Evolutionary conservation across 805 yeast genomes (phyloP), one percentile per base, ranked within the genome.

Genomic region (Saccharomycopsis malanga): DNA sequence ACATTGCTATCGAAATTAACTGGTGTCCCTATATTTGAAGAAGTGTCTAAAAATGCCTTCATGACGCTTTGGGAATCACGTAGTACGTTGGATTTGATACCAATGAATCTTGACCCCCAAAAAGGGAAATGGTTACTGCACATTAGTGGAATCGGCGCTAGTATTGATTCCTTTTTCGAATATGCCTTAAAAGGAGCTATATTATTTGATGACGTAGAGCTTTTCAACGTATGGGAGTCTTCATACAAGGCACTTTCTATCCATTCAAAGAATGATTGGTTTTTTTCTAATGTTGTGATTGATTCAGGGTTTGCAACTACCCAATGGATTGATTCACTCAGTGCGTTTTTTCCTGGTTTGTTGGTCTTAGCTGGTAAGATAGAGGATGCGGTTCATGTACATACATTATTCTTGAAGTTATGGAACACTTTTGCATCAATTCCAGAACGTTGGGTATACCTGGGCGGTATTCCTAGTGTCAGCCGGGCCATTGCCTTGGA

Each of bases 291-390:
- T 56, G 69, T 86, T 1, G 74, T 81, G 45, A 66, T 73, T 3
- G 57, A 64, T 7, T 67, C 67, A 18, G 95, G 93, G 0, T 56
- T 58, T 1, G 58, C 66, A 0, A 64, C 68, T 2, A 69, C 79
- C 4, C 63, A 69, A 23, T 89, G 96, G 96, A 76, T 91, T 4
- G 98, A 89, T 61, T 73, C 93, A 49, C 67, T 89, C 44, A 73
- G 87, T 41, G 97, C 95, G 0, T 89, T 89, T 61, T 88, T 87
- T 74, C 83, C 96, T 0, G 96, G 96, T 0, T 62, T 89, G 18
- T 82, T 82, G 57, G 95, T 84, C 0, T 63, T 89, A 3, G 78
- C 79, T 2, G 97, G 97, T 0, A 82, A 83, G 48, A 52, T 89
- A 0, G 60, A 68, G 3, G 82, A 77, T 55, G 95, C 96, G 0